Base-by-base conservation (phyloP, 2,329 filamentous ascomycete species). In the Sordariomycetes sp. region DNA sequence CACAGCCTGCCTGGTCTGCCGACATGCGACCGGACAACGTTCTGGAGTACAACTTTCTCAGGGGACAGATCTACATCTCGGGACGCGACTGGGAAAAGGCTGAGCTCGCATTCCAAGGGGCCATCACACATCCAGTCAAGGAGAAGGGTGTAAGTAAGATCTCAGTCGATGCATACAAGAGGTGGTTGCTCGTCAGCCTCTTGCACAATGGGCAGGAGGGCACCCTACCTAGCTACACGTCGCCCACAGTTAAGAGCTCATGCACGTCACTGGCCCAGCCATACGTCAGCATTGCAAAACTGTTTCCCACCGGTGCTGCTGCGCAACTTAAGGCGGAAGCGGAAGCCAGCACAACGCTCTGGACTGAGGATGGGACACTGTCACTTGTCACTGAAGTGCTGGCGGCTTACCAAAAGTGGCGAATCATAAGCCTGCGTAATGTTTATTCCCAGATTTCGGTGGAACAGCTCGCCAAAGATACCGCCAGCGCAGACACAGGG, bases 121-220 rank as follows among this genome's bases (percentile, higher is more conserved):
- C 75, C 28, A 64, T 94, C 23, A 73, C 79, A 4, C 78, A 79
- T 37, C 85, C 87, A 1, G 65, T 69, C 1, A 67, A 64, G 33
- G 79, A 78, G 15, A 63, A 68, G 21, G 68, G 75, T 23, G 66
- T 76, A 10, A 90, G 81, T 55, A 80, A 78, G 52, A 69, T 93
- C 33, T 92, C 92, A 82, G 67, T 83, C 4, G 86, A 94, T 44
- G 85, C 86, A 6, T 90, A 94, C 65, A 93, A 90, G 61, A 93
- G 90, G 57, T 95, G 86, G 83, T 53, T 93, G 8, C 62, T 98
- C 12, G 70, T 87, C 8, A 76, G 78, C 34, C 67, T 95, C 35
- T 63, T 98, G 14, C 66, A 74, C 6, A 63, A 78, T 34, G 88
- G 87, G 43, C 73, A 66, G 46, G 63, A 65, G 5, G 60, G 63